These are phyloP conservation scores for Penicillium waksmanii DNA, from an alignment of 495 filamentous ascomycete species.

Conservation along the genomic window DNA sequence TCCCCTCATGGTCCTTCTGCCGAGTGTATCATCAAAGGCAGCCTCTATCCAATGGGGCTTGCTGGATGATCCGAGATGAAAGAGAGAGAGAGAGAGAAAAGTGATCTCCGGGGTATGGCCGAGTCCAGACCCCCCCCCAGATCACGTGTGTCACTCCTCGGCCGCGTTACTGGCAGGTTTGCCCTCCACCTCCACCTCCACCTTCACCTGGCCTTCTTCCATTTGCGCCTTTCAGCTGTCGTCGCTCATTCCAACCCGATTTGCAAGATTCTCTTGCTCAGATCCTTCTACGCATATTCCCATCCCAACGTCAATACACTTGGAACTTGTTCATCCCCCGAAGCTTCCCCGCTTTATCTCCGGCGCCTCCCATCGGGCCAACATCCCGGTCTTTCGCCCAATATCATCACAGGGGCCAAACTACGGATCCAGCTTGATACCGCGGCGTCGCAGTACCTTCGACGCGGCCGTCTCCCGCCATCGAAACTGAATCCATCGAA, in stretches of 20 bases:
- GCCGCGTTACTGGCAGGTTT: background rate
- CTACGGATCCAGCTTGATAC: background rate
- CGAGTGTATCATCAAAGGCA: background rate
- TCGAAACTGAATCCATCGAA: background rate
- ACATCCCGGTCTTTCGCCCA: conserved; percentile 10
- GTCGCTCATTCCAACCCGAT: background rate
- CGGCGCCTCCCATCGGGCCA: conserved; percentile 24
- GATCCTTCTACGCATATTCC: background rate
- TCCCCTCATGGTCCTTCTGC: background rate
- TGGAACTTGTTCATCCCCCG: background rate
- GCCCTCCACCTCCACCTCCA: background rate
- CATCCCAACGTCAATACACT: background rate
- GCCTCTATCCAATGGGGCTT: background rate
- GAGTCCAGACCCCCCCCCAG: conserved; percentile 25
- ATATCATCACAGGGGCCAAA: conserved; percentile 8
- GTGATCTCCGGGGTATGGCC: background rate
- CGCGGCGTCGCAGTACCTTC: background rate
- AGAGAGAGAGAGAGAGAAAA: background rate
- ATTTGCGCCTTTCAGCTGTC: background rate
- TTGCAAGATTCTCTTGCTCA: background rate
- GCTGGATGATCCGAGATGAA: background rate
- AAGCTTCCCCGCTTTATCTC: conserved; percentile 30
- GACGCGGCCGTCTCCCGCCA: background rate
- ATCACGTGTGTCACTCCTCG: background rate
- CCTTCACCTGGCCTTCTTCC: background rate